These are phyloP conservation scores for Pseudopyricularia javanii DNA, from an alignment of 2,329 filamentous ascomycete species.

Conservation along the genomic window DNA sequence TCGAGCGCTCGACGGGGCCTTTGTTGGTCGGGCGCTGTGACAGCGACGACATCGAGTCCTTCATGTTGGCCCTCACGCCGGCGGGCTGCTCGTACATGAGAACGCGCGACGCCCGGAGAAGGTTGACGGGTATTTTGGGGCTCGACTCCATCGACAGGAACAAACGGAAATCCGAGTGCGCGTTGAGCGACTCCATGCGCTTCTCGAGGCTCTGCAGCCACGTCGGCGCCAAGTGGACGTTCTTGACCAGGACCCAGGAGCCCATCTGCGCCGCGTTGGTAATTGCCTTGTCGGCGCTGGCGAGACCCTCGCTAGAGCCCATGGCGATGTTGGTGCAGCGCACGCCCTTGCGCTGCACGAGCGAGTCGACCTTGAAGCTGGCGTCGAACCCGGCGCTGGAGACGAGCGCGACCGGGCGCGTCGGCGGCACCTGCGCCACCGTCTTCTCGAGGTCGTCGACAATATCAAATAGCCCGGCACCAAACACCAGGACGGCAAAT, in stretches of 20 bases:
- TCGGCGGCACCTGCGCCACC: constrained; percentile 71
- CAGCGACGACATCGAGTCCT: constrained; percentile 81
- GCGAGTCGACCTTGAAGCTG: constrained; percentile 94
- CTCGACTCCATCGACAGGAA: constrained; percentile 98
- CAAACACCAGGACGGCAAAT: constrained; percentile 83
- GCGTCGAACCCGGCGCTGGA: constrained; percentile 96
- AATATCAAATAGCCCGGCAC: constrained; percentile 67
- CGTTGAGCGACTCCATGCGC: constrained; percentile 87
- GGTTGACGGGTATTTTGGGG: constrained; percentile 90
- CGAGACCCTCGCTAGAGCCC: constrained; percentile 90
- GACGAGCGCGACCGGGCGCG: constrained; percentile 77
- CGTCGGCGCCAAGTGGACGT: constrained; percentile 88
- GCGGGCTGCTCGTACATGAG: constrained; percentile 98
- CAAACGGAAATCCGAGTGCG: constrained; percentile 81
- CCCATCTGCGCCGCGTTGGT: constrained; percentile 83
- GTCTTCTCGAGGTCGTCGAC: constrained; percentile 78
- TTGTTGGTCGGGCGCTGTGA: constrained; percentile 58
- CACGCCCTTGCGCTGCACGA: constrained; percentile 73
- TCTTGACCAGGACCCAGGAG: constrained; percentile 96
- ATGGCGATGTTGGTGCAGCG: constrained; percentile 96
- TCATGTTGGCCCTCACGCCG: constrained; percentile 95
- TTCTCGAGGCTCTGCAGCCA: constrained; percentile 98
- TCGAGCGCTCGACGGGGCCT: constrained; percentile 78
- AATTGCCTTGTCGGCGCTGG: constrained; percentile 91
- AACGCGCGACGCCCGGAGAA: constrained; percentile 84